Base-by-base conservation (phyloP, 1,284 basidiomycete genomes). In the Cutaneotrichosporon spelunceum region DNA sequence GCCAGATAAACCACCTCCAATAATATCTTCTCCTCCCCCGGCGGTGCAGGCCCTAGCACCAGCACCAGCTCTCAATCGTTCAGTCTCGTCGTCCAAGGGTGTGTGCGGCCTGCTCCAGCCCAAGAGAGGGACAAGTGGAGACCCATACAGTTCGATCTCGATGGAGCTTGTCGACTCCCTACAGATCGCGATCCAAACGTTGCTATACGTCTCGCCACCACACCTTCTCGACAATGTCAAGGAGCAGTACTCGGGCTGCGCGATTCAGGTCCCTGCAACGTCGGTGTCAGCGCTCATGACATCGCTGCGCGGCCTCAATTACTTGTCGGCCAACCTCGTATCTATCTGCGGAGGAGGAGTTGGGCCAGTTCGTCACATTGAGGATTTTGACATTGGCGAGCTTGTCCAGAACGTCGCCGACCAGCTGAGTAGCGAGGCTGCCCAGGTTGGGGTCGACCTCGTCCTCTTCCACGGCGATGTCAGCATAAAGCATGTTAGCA, bases 171-270 rank as follows among this genome's bases (percentile, higher is more conserved):
- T 91, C 9, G 91, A 94, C 77, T 88, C 88, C 5, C 85, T 92
- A 16, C 91, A 93, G 78, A 86, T 88, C 79, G 85, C 90, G 59
- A 88, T 94, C 36, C 91, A 94, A 73, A 93, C 89, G 0, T 83
- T 95, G 66, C 83, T 94, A 3, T 91, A 93, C 72, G 83, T 94
- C 61, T 89, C 90, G 0, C 91, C 92, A 1, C 85, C 88, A 0
- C 91, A 94, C 74, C 80, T 94, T n/a, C 83, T 94, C 34, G 92
- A 94, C 72, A 86, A 89, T n/a, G 87, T 88, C 6, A 93, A 90
- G 74, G 92, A 94, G 73, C 91, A 93, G 73, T 90, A 92, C 72
- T 88, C 91, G 3, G 88, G 89, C 29, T 93, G 90, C 75, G 85
- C 91, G 0, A 78, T 94, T 19, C 87, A 90, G 36, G 84, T 94